Conservation (phyloP, 345 rosid genomes). For the Populus euphratica region DNA sequence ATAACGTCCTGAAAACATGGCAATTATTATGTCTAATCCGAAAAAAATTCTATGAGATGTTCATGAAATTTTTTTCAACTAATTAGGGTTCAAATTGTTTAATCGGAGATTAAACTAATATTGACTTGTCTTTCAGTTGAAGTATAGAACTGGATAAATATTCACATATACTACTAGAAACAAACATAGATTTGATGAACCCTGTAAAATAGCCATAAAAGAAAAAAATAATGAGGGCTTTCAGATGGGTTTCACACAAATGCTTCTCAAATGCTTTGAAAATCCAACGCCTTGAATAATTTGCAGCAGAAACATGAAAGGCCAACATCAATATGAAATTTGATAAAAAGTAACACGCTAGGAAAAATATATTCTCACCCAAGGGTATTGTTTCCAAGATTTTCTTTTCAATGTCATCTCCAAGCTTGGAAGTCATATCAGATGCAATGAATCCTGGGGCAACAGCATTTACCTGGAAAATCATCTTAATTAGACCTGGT, state of each 20-base stretch:
- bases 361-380: slow-evolving; percentile 41
- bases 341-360: background rate
- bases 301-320: background rate
- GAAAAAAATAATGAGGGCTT: background rate
- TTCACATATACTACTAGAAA: background rate
- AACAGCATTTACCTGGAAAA: slow-evolving; percentile 75
- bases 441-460: slow-evolving; percentile 91
- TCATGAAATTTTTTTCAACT: background rate
- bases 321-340: background rate
- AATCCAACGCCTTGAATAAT: background rate
- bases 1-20: slow-evolving; percentile 64
- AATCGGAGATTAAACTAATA: background rate
- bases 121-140: background rate
- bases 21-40: background rate
- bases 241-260: background rate
- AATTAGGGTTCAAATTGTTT: background rate
- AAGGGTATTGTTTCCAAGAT: slow-evolving; percentile 77
- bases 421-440: slow-evolving; percentile 71
- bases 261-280: background rate
- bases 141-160: background rate
- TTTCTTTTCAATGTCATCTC: slow-evolving; percentile 88
- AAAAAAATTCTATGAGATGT: background rate
- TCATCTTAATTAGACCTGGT: slow-evolving; percentile 3
- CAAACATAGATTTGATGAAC: background rate
- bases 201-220: background rate